Evolutionary conservation across 2,329 filamentous ascomycete genomes (phyloP).

Genomic region (Penicillium sp.): DNA sequence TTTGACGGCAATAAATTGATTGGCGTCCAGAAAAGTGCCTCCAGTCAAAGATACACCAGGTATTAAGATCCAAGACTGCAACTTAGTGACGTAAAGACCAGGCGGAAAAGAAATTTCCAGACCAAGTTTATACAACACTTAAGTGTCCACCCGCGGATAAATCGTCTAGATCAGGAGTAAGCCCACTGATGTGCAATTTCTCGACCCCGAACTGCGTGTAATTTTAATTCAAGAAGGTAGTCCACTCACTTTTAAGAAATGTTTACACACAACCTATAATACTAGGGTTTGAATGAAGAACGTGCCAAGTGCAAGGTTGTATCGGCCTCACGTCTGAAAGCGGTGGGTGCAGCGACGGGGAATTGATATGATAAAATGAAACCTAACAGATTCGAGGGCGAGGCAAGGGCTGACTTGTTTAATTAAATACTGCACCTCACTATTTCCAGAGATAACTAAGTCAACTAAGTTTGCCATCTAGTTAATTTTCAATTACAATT

Average conservation of each 20-base stretch:
- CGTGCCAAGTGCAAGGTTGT: slow-evolving; percentile 7
- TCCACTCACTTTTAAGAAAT: not conserved
- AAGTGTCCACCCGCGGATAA: not conserved
- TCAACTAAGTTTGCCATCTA: not conserved
- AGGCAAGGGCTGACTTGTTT: slow-evolving; percentile 8
- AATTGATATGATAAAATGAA: not conserved
- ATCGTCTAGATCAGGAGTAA: not conserved
- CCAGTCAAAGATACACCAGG: not conserved
- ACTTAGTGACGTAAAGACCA: not conserved
- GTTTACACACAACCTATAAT: not conserved
- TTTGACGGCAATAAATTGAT: not conserved
- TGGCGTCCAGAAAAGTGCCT: not conserved
- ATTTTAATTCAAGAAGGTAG: not conserved
- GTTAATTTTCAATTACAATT: not conserved
- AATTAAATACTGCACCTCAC: slow-evolving; percentile 8
- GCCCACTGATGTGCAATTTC: not conserved
- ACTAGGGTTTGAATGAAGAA: not conserved
- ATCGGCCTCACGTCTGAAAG: slow-evolving; percentile 5
- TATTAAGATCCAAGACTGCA: not conserved
- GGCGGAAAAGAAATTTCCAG: not conserved
- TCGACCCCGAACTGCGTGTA: not conserved
- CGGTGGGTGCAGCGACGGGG: not conserved
- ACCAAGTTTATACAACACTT: not conserved
- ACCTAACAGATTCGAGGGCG: slow-evolving; percentile 3
- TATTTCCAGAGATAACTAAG: not conserved